phyloP scores from a whole-genome alignment of 1,139 yeast species.

The Spencermartinsiella ligniputridi region DNA sequence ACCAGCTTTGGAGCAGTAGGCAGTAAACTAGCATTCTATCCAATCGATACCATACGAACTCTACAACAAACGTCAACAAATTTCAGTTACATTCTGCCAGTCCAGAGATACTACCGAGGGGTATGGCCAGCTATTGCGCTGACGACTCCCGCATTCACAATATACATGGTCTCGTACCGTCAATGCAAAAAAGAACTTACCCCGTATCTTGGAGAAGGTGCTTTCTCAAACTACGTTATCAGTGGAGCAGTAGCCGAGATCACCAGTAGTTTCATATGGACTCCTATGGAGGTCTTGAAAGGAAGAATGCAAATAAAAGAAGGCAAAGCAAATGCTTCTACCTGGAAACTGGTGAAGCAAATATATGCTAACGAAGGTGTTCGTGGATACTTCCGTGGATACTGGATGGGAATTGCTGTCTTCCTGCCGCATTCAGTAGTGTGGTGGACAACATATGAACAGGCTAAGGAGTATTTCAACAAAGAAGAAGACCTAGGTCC shows the following conservation, averaged over 20 bases:
- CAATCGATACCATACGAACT: constrained; percentile 37
- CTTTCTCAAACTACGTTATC: constrained; percentile 34
- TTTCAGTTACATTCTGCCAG: constrained; percentile 33
- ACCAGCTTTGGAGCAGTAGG: constrained; percentile 34
- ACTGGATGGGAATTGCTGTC: constrained; percentile 41
- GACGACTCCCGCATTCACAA: constrained; percentile 42
- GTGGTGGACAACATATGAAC: constrained; percentile 38
- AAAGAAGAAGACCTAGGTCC: constrained; percentile 18
- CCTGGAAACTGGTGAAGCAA: constrained; percentile 23
- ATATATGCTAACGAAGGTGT: constrained; percentile 36
- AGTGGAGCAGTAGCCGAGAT: constrained; percentile 40
- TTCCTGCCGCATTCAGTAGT: constrained; percentile 39
- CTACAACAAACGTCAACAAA: constrained; percentile 39
- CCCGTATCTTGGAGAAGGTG: constrained; percentile 36
- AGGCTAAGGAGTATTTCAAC: constrained; percentile 13
- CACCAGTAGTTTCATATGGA: constrained; percentile 41
- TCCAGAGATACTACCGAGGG: constrained; percentile 40
- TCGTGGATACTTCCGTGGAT: constrained; percentile 41
- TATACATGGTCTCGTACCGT: constrained; percentile 40
- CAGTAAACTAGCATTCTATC: constrained; percentile 35
- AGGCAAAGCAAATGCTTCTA: constrained; percentile 15
- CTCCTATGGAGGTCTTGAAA: constrained; percentile 44
- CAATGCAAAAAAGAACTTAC: constrained; percentile 36
- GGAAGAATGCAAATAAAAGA: constrained; percentile 40
- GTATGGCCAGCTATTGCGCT: constrained; percentile 37